Evolutionary conservation across 2,329 filamentous ascomycete species (phyloP), one percentile per base, ranked within the genome.

Genomic region (Dactylellina cionopaga): DNA sequence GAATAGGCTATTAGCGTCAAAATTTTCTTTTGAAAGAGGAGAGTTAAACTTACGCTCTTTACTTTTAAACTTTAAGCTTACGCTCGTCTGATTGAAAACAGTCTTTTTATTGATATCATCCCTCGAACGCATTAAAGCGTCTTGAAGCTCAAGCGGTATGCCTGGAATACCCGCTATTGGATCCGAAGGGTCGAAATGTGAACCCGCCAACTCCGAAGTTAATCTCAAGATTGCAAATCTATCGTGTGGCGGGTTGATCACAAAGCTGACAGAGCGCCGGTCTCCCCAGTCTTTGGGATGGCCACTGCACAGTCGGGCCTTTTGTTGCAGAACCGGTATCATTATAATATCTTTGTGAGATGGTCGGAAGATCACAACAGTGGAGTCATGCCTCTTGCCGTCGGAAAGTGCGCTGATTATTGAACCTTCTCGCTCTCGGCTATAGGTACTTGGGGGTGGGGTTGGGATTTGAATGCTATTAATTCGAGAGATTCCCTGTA

Each of bases 51-150:
- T 54, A 68, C 63, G 25, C 5, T 41, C 27, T 41, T 59, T 46
- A n/a, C 33, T 59, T 46, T 68, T 68, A 31, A 68, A 68, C 13
- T 33, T 54, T 24, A 68, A 25, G 33, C 63, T 68, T 4, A 68
- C 63, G 25, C 63, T 52, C 5, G 63, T 68, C 19, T 54, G 63
- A 39, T 68, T 59, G 24, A 68, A 68, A 54, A 68, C 63, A 6
- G 46, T 60, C 31, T 35, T 68, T 24, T 54, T 60, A 17, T 68
- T 43, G 1, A 68, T 29, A 39, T 68, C 63, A 29, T 68, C 63
- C 19, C 54, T 52, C 7, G 54, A 41, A 6, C 63, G 52, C 37
- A 60, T 33, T 41, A 68, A 27, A 2, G 46, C 43, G 6, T 68
- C 63, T 5, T 68, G 37, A 5, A 68, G 35, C 10, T 60, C 63